Conservation (phyloP, 306 rosid genomes). For the Ammopiptanthus mongolicus region DNA sequence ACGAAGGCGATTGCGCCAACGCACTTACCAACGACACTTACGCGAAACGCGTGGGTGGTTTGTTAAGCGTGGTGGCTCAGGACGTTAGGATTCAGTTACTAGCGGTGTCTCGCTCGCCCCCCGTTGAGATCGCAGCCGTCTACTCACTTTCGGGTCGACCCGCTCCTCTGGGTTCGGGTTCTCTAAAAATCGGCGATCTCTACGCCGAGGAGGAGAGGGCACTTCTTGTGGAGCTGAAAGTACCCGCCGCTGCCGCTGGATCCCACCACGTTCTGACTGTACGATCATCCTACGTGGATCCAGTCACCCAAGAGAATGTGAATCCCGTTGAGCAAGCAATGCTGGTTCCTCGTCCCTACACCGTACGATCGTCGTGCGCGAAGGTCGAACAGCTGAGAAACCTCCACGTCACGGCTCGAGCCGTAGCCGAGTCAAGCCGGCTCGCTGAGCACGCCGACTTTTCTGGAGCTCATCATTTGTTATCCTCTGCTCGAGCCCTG, state of each 20-base stretch:
- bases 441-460: conserved; percentile 47
- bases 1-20: conserved; percentile 14
- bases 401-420: conserved; percentile 72
- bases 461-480: conserved; percentile 55
- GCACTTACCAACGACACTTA: conserved; percentile 43
- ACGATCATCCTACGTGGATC: conserved; percentile 54
- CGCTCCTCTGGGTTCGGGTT: conserved; percentile 33
- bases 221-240: conserved; percentile 62
- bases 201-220: conserved; percentile 73
- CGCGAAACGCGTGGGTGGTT: conserved; percentile 34
- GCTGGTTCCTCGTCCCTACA: conserved; percentile 55
- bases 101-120: conserved; percentile 41
- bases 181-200: conserved; percentile 47
- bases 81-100: conserved; percentile 68
- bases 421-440: conserved; percentile 73
- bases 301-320: conserved; percentile 42
- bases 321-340: conserved; percentile 52
- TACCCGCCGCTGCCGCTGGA: conserved; percentile 50
- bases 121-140: conserved; percentile 61
- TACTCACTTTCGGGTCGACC: conserved; percentile 63
- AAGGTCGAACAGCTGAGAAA: conserved; percentile 55
- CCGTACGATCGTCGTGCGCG: conserved; percentile 49
- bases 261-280: conserved; percentile 63
- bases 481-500: conserved; percentile 76
- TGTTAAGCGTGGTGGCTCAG: conserved; percentile 59